phyloP scores from a whole-genome alignment of 192 early-diverging fungal genomes.

The Cetraspora pellucida region DNA sequence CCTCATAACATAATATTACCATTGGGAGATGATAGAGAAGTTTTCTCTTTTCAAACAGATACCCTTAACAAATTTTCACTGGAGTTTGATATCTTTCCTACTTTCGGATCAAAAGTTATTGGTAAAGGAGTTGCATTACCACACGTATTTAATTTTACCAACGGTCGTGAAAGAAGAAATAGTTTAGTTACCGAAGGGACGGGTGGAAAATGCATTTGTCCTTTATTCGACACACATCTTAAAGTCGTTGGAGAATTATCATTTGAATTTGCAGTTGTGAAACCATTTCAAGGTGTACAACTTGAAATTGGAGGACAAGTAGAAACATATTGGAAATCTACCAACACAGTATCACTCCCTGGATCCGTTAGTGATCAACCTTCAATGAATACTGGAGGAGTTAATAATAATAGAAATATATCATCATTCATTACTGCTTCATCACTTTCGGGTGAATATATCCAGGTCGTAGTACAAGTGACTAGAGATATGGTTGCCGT shows the following conservation, averaged over 20 bases:
- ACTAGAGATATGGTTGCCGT: conserved; percentile 88
- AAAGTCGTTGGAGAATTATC: conserved; percentile 88
- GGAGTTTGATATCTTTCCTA: conserved; percentile 96
- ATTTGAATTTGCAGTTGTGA: conserved; percentile 80
- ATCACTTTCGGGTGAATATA: conserved; percentile 90
- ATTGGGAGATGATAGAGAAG: conserved; percentile 76
- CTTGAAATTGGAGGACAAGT: conserved; percentile 94
- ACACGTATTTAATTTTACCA: conserved; percentile 58
- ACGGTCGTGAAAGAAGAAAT: conserved; percentile 39
- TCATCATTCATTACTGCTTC: conserved; percentile 82
- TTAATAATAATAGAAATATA: conserved; percentile 27
- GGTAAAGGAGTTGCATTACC: conserved; percentile 84
- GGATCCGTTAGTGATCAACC: conserved; percentile 33
- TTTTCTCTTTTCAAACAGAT: conserved; percentile 86
- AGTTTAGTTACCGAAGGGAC: conserved; percentile 35
- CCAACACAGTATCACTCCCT: conserved; percentile 63
- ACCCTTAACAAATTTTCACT: conserved; percentile 73
- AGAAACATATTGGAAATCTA: conserved; percentile 99
- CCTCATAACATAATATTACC: conserved; percentile 92
- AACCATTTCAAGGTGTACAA: conserved; percentile 84
- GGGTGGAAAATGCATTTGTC: conserved; percentile 47
- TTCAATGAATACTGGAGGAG: conserved; percentile 8
- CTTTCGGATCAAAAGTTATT: conserved; percentile 93
- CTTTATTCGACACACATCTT: conserved; percentile 89
- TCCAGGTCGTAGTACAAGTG: conserved; percentile 87